Evolutionary conservation across 768 basidiomycete genomes (phyloP).

Genomic region (Suillus plorans): DNA sequence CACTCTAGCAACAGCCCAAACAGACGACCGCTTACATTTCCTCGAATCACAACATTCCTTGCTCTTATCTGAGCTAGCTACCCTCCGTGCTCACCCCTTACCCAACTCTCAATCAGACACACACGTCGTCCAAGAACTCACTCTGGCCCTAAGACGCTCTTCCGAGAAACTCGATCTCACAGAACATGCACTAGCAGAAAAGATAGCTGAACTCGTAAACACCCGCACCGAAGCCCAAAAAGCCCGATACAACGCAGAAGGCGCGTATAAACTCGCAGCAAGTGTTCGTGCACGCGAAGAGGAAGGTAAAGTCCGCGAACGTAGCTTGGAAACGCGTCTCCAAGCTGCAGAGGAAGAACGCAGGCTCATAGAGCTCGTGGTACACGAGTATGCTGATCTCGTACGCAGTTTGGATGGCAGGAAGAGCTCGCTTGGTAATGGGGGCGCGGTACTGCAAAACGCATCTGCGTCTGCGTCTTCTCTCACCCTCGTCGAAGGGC

Average conservation of each 20-base stretch:
- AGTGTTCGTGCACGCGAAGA: conserved; percentile 56
- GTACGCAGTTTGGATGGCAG: conserved; percentile 63
- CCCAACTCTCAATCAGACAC: conserved; percentile 32
- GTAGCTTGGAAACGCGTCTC: conserved; percentile 46
- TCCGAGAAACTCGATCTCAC: conserved; percentile 67
- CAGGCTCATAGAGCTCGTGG: conserved; percentile 59
- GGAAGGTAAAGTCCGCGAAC: conserved; percentile 46
- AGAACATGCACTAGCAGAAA: conserved; percentile 52
- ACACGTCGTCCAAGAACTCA: conserved; percentile 46
- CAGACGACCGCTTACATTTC: conserved; percentile 43
- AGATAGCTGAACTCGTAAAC: conserved; percentile 47
- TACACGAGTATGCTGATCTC: conserved; percentile 74
- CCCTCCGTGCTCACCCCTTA: conserved; percentile 56
- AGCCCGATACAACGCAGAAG: conserved; percentile 43
- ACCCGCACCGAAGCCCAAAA: conserved; percentile 43
- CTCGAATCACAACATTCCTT: conserved; percentile 62
- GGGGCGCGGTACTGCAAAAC: conserved; percentile 7
- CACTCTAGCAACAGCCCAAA: conserved; percentile 39
- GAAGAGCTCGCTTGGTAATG: conserved; percentile 20
- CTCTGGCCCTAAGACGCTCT: conserved; percentile 64
- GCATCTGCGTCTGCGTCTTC: conserved; percentile 21
- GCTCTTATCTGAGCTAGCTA: conserved; percentile 52
- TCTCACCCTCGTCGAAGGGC: conserved; percentile 30
- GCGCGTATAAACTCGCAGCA: conserved; percentile 56
- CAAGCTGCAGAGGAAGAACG: conserved; percentile 55